Percentiles rank a stretch among this genome's conserved stretches.
Conservation (phyloP, 129 eudicot species). For the Saposhnikovia divaricata region DNA sequence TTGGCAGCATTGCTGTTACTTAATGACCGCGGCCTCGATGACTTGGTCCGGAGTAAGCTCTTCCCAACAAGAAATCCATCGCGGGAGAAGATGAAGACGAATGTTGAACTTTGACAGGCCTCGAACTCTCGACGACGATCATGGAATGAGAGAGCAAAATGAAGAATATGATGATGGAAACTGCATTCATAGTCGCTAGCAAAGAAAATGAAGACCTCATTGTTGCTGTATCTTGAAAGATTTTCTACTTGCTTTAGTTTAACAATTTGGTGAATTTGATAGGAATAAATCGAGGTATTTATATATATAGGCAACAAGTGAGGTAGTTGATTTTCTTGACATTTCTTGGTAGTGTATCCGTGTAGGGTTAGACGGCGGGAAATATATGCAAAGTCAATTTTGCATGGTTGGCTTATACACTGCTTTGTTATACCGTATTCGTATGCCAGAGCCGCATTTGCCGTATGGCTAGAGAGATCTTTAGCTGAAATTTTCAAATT, state of each 20-base stretch:
- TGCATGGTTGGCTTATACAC: background rate
- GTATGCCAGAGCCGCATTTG: background rate
- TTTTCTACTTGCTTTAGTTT: background rate
- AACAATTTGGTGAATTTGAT: background rate
- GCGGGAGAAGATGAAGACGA: background rate
- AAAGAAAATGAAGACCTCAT: constrained; percentile 1
- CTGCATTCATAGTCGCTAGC: background rate
- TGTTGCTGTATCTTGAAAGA: background rate
- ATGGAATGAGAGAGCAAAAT: background rate
- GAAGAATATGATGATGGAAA: background rate
- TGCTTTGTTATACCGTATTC: background rate
- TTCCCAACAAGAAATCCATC: constrained; percentile 1
- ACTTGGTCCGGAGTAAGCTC: constrained; percentile 21
- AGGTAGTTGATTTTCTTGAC: background rate
- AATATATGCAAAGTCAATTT: background rate
- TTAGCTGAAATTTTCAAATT: background rate
- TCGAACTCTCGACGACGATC: background rate
- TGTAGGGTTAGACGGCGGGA: constrained; percentile 8
- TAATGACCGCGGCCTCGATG: constrained; percentile 24
- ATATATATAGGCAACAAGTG: background rate
- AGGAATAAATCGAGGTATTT: background rate
- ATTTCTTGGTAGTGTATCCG: background rate
- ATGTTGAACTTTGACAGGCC: background rate
- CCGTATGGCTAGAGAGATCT: background rate
- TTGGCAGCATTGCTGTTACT: background rate